These are phyloP conservation scores for Pythium vanterpoolii DNA, from an alignment of 352 stramenopile genomes.

Conservation along the genomic window DNA sequence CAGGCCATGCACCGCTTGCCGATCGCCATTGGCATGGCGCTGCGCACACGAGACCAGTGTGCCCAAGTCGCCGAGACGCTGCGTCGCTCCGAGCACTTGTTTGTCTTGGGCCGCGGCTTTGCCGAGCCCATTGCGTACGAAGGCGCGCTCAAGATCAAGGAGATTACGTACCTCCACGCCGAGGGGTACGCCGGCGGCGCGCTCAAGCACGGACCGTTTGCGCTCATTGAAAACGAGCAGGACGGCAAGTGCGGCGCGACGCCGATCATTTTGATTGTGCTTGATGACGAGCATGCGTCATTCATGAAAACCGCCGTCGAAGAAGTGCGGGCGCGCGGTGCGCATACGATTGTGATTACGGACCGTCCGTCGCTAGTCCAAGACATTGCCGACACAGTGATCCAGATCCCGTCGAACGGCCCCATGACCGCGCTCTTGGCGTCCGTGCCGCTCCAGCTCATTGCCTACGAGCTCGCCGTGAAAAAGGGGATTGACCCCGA, in stretches of 20 bases:
- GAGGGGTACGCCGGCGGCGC: constrained; percentile 97
- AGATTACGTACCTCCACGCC: constrained; percentile 98
- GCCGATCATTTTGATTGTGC: constrained; percentile 96
- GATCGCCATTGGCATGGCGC: constrained; percentile 97
- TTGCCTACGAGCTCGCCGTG: constrained; percentile 97
- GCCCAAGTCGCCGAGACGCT: constrained; percentile 87
- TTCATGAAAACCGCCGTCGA: constrained; percentile 95
- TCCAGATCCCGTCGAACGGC: constrained; percentile 96
- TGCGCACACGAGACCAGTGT: constrained; percentile 92
- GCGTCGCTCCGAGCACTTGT: constrained; percentile 90
- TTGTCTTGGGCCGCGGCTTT: constrained; percentile 94
- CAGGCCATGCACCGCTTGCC: constrained; percentile 95
- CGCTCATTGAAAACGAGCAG: constrained; percentile 95
- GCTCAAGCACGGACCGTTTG: constrained; percentile 98
- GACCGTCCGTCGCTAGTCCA: constrained; percentile 93
- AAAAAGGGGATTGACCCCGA: constrained; percentile 97
- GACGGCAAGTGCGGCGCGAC: constrained; percentile 94
- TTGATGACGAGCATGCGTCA: constrained; percentile 96
- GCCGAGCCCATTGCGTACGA: constrained; percentile 95
- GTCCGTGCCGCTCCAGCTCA: constrained; percentile 96
- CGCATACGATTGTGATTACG: constrained; percentile 97
- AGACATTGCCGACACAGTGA: constrained; percentile 91
- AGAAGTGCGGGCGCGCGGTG: constrained; percentile 95
- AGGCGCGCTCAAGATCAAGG: constrained; percentile 99
- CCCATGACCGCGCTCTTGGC: constrained; percentile 95